These are phyloP conservation scores for Thalia dealbata DNA, from an alignment of 176 grass and related monocot species.

Conservation along the genomic window DNA sequence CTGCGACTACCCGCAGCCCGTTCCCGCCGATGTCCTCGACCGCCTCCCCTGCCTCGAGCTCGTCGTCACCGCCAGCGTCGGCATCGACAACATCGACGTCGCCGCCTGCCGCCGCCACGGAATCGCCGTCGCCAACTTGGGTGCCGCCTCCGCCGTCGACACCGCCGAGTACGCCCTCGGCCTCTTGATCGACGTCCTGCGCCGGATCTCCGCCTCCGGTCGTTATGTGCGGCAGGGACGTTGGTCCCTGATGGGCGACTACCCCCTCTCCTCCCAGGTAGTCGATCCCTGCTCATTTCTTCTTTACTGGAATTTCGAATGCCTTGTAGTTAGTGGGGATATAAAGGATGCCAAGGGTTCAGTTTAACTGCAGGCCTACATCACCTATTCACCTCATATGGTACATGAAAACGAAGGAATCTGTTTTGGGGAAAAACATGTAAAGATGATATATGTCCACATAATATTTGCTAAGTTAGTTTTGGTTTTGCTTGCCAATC, in stretches of 20 bases:
- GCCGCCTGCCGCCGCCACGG: conserved; percentile 37
- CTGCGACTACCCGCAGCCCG: neutral
- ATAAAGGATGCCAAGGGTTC: too few species aligned
- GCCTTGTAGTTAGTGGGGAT: too few species aligned
- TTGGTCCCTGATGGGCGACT: conserved; percentile 23
- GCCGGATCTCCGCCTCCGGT: conserved; percentile 28
- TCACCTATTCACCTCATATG: too few species aligned
- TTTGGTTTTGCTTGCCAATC: too few species aligned
- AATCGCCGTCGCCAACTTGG: conserved; percentile 30
- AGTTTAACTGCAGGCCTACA: too few species aligned
- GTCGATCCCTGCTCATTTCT: too few species aligned
- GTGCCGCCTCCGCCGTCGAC: conserved; percentile 24
- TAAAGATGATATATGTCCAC: too few species aligned
- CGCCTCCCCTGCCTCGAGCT: conserved; percentile 24
- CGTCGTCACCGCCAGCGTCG: conserved; percentile 27
- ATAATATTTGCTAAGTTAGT: too few species aligned
- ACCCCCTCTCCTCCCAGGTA: conserved; percentile 40
- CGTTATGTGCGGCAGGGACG: conserved; percentile 20
- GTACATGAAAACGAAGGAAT: too few species aligned
- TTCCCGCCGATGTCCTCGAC: conserved; percentile 18
- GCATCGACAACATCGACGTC: conserved; percentile 44
- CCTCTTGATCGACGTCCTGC: conserved; percentile 30
- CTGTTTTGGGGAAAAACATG: too few species aligned
- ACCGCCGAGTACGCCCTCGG: conserved; percentile 46
- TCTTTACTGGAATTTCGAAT: too few species aligned